phyloP scores from a whole-genome alignment of 768 basidiomycete genomes.

The Pulveroboletus ravenelii region DNA sequence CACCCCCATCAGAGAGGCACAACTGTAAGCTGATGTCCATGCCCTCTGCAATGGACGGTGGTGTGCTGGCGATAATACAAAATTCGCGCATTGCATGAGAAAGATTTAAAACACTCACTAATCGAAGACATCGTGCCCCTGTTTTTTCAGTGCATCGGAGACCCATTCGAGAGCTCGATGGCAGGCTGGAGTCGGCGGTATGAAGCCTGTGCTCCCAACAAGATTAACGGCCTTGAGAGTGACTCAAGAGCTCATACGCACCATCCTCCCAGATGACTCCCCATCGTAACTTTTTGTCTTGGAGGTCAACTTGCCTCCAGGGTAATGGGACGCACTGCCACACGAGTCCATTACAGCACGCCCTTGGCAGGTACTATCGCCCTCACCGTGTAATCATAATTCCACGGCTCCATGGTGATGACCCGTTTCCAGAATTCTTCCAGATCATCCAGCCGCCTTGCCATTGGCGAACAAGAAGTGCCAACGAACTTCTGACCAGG shows the following conservation, averaged over 20 bases:
- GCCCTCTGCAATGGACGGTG: conserved; percentile 46
- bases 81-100: not conserved
- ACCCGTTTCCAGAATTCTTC: conserved; percentile 41
- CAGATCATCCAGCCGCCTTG: conserved; percentile 39
- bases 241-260: conserved; percentile 13
- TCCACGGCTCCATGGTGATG: conserved; percentile 39
- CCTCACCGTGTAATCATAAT: conserved; percentile 40
- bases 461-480: conserved; percentile 36
- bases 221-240: not conserved
- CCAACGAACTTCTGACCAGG: conserved; percentile 39
- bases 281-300: conserved; percentile 34
- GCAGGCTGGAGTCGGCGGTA: conserved; percentile 39
- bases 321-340: conserved; percentile 40
- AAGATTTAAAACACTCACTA: conserved; percentile 28
- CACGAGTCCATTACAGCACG: not conserved
- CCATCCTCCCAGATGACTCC: conserved; percentile 42
- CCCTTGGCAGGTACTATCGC: not conserved
- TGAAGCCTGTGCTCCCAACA: conserved; percentile 25
- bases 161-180: conserved; percentile 34
- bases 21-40: conserved; percentile 50
- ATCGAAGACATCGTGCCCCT: conserved; percentile 38
- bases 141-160: conserved; percentile 30
- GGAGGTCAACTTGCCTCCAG: conserved; percentile 35
- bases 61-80: conserved; percentile 22
- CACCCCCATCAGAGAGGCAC: conserved; percentile 54